These are phyloP conservation scores for Lenwebbia sp. DNA, from an alignment of 345 rosid species.

Conservation along the genomic window DNA sequence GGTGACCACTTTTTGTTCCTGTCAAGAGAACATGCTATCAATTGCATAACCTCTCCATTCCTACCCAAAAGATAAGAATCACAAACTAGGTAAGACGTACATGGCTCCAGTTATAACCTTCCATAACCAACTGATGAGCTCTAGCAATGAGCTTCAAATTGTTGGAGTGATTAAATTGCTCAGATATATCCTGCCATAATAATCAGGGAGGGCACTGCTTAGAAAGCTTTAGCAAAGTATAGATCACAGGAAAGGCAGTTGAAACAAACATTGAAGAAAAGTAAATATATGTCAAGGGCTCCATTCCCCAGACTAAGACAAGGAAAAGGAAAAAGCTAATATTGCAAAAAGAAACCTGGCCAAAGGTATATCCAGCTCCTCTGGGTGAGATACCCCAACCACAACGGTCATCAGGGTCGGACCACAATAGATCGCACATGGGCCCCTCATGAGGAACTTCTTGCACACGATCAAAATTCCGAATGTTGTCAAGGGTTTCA, in stretches of 20 bases:
- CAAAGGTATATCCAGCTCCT: conserved; percentile 96
- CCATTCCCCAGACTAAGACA: background rate
- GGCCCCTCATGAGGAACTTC: conserved; percentile 99
- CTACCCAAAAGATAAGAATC: background rate
- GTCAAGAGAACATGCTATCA: conserved; percentile 7
- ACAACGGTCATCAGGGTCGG: conserved; percentile 94
- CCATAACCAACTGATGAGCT: conserved; percentile 97
- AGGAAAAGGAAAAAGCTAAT: background rate
- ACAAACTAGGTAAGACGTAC: conserved; percentile 21
- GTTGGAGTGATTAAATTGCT: conserved; percentile 89
- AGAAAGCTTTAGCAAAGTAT: background rate
- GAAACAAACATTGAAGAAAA: background rate
- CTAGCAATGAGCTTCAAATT: conserved; percentile 84
- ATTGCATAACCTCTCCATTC: background rate
- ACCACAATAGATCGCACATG: conserved; percentile 98
- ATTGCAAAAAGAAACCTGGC: conserved; percentile 46
- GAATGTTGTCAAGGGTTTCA: conserved; percentile 84
- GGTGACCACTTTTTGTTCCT: conserved; percentile 97
- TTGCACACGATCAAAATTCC: conserved; percentile 88
- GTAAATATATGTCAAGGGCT: background rate
- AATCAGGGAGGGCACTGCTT: background rate
- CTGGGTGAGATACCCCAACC: conserved; percentile 98
- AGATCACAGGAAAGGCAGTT: background rate
- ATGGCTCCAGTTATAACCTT: conserved; percentile 96
- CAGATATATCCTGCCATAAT: conserved; percentile 70